phyloP scores from a whole-genome alignment of 495 filamentous ascomycete species.

The Annulohypoxylon bovei region DNA sequence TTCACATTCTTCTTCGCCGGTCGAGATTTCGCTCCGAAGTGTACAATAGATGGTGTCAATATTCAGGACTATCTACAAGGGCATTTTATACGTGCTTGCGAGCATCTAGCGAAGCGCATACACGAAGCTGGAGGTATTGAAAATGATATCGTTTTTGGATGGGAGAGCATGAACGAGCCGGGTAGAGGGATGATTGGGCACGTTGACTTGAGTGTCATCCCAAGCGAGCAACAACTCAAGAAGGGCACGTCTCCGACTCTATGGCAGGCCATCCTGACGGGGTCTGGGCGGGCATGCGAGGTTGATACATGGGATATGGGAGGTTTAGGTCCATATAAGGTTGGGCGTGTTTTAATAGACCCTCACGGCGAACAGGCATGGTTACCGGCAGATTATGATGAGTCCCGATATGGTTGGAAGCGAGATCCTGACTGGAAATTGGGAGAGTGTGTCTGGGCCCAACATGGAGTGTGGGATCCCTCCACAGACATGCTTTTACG shows the following conservation, averaged over 20 bases:
- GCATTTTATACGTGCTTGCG: constrained; percentile 83
- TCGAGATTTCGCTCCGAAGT: constrained; percentile 93
- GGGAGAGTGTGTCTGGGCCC: constrained; percentile 94
- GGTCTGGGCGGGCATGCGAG: constrained; percentile 89
- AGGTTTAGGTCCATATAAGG: constrained; percentile 88
- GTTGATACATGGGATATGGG: constrained; percentile 94
- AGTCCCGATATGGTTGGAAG: constrained; percentile 88
- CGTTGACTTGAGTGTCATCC: constrained; percentile 82
- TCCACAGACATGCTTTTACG: constrained; percentile 76
- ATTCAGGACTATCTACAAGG: constrained; percentile 95
- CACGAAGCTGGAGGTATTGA: constrained; percentile 91
- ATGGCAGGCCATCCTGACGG: constrained; percentile 92
- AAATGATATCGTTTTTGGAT: constrained; percentile 88
- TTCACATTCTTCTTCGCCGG: constrained; percentile 96
- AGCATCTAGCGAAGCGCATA: constrained; percentile 82
- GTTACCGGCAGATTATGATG: constrained; percentile 83
- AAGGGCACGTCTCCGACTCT: constrained; percentile 94
- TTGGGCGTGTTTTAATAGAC: constrained; percentile 83
- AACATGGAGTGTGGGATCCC: constrained; percentile 95
- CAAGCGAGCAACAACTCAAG: constrained; percentile 87
- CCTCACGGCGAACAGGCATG: constrained; percentile 87
- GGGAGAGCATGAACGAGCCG: constrained; percentile 96
- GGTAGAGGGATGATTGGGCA: constrained; percentile 89
- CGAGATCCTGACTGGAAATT: constrained; percentile 89
- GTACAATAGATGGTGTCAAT: constrained; percentile 91